Evolutionary conservation across 2,329 filamentous ascomycete genomes (phyloP).

Genomic region (Ceratocystis lukuohia): DNA sequence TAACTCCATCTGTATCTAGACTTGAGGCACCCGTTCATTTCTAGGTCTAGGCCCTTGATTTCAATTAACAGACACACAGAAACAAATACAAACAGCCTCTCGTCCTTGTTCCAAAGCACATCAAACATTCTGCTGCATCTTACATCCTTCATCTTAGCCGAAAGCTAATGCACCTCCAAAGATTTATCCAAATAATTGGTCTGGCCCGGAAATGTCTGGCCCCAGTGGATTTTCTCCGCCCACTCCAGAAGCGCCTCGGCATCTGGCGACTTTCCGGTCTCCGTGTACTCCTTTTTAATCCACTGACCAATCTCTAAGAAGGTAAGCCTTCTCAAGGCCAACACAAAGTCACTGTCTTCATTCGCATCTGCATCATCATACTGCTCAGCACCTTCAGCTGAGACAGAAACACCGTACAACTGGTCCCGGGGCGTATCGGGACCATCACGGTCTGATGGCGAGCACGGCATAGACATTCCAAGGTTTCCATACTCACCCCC

Average conservation of each 20-base stretch:
- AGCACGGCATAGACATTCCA: not conserved
- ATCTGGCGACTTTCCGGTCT: slow-evolving; percentile 7
- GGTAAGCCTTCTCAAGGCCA: not conserved
- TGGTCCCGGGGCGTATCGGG: slow-evolving; percentile 14
- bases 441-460: slow-evolving; percentile 14
- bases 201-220: slow-evolving; percentile 9
- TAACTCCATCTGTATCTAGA: not conserved
- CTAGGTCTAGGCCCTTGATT: not conserved
- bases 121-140: not conserved
- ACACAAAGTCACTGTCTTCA: not conserved
- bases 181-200: slow-evolving; percentile 7
- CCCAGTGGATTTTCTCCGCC: slow-evolving; percentile 16
- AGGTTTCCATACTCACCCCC: not conserved
- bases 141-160: not conserved
- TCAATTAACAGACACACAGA: not conserved
- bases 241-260: slow-evolving; percentile 9
- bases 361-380: not conserved
- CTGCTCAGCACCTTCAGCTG: not conserved
- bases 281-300: slow-evolving; percentile 9
- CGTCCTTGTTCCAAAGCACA: not conserved
- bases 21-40: not conserved
- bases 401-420: not conserved
- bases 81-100: not conserved
- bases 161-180: slow-evolving; percentile 4
- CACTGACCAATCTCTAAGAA: slow-evolving; percentile 14